phyloP scores from a whole-genome alignment of 441 rosid genomes.

The Erysimum pusillum region DNA sequence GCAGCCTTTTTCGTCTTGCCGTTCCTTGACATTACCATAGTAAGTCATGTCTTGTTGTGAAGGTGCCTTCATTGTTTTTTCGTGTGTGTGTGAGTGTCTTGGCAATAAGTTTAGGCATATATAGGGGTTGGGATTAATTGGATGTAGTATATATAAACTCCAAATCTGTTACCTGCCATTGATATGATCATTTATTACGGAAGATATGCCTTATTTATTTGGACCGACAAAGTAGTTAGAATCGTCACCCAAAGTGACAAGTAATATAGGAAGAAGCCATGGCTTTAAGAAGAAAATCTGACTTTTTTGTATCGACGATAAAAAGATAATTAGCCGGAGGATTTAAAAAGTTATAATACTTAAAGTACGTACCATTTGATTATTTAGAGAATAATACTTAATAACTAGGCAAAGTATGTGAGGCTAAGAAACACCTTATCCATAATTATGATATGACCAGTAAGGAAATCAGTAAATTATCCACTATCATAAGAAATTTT shows the following conservation, averaged over 20 bases:
- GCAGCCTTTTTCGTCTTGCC: conserved; percentile 39
- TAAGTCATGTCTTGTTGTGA: conserved; percentile 45
- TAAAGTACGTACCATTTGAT: not conserved
- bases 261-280: not conserved
- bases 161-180: conserved; percentile 39
- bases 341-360: too few relatives aligned
- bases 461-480: not conserved
- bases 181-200: conserved; percentile 41
- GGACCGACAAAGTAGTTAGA: conserved; percentile 47
- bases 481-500: not conserved
- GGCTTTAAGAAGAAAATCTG: not conserved
- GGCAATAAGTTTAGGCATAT: conserved; percentile 16
- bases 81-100: not conserved
- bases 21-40: conserved; percentile 30
- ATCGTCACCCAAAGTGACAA: conserved; percentile 28
- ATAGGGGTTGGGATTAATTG: conserved; percentile 11
- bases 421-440: not conserved
- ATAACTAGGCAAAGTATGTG: not conserved
- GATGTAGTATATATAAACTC: conserved; percentile 18
- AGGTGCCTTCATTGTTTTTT: conserved; percentile 43
- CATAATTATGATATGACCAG: not conserved
- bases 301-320: not conserved
- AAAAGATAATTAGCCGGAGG: too few relatives aligned
- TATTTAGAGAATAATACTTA: not conserved
- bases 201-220: conserved; percentile 39